These are phyloP conservation scores for Podaxis rugospora DNA, from an alignment of 768 basidiomycete species.

Conservation along the genomic window DNA sequence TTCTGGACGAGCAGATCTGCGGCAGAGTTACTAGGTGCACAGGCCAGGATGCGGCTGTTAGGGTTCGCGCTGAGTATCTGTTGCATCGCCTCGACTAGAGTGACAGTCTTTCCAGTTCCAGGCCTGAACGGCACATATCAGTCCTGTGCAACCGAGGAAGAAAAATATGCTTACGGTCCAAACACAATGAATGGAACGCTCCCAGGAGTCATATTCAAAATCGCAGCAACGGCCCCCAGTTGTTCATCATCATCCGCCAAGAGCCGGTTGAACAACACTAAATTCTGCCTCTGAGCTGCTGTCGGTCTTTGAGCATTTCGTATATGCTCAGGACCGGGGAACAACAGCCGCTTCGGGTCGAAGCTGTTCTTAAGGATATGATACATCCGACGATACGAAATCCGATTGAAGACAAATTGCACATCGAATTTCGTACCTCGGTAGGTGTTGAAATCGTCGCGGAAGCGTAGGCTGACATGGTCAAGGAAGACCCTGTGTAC, in stretches of 20 bases:
- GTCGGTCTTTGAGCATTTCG: slow-evolving; percentile 16
- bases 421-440: slow-evolving; percentile 43
- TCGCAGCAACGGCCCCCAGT: slow-evolving; percentile 45
- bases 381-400: slow-evolving; percentile 51
- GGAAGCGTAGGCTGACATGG: slow-evolving; percentile 44
- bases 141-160: neutral
- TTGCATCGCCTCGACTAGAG: slow-evolving; percentile 56
- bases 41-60: slow-evolving; percentile 48
- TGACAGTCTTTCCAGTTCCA: slow-evolving; percentile 67
- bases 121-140: slow-evolving; percentile 30
- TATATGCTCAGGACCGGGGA: slow-evolving; percentile 33
- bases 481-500: slow-evolving; percentile 43
- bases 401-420: slow-evolving; percentile 51
- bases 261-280: slow-evolving; percentile 24
- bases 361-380: slow-evolving; percentile 41
- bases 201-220: slow-evolving; percentile 39
- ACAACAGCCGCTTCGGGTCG: slow-evolving; percentile 38
- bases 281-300: slow-evolving; percentile 15
- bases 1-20: slow-evolving; percentile 54
- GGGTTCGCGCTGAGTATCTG: slow-evolving; percentile 45
- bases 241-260: slow-evolving; percentile 44
- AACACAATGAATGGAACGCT: slow-evolving; percentile 55
- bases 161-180: slow-evolving; percentile 48
- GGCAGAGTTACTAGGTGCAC: slow-evolving; percentile 66
- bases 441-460: slow-evolving; percentile 37